phyloP scores from a whole-genome alignment of 2,329 filamentous ascomycete species.

The Gliomastix tumulicola region DNA sequence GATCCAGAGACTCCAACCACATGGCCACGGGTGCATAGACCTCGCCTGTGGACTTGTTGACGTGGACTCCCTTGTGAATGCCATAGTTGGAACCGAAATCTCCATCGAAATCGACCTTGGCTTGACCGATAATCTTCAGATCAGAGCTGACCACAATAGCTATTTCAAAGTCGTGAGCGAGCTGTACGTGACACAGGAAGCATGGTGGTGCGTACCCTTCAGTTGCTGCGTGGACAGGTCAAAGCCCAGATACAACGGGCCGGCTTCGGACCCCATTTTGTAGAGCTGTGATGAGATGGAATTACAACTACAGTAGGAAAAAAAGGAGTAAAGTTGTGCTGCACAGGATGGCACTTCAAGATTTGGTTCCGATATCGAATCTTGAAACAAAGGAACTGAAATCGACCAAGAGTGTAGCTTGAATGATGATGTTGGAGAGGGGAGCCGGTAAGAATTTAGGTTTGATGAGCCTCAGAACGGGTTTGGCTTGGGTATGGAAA shows the following conservation, averaged over 20 bases:
- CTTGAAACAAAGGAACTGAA: too few relatives aligned
- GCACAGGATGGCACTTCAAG: too few relatives aligned
- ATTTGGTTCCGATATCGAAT: too few relatives aligned
- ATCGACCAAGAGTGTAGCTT: too few relatives aligned
- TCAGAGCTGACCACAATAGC: conserved; percentile 78
- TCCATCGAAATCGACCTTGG: conserved; percentile 91
- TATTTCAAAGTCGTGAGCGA: conserved; percentile 29
- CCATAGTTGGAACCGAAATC: conserved; percentile 69
- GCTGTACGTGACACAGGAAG: background rate
- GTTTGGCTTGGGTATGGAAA: too few relatives aligned
- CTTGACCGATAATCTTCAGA: conserved; percentile 73
- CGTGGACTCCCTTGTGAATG: conserved; percentile 81
- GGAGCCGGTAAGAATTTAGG: too few relatives aligned
- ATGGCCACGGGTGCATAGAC: conserved; percentile 89
- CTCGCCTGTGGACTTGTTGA: conserved; percentile 75
- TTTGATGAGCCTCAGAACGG: too few relatives aligned
- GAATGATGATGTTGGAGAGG: too few relatives aligned
- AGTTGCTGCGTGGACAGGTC: conserved; percentile 96
- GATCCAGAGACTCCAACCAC: conserved; percentile 90
- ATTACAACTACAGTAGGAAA: too few relatives aligned
- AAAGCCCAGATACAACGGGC: conserved; percentile 79
- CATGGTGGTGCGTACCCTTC: conserved; percentile 58
- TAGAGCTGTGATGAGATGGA: too few relatives aligned
- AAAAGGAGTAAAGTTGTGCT: too few relatives aligned
- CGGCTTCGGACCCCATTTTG: conserved; percentile 24